Evolutionary conservation across 1,139 yeast species (phyloP), one percentile per base, ranked within the genome.

Genomic region (Hansenula sp.): DNA sequence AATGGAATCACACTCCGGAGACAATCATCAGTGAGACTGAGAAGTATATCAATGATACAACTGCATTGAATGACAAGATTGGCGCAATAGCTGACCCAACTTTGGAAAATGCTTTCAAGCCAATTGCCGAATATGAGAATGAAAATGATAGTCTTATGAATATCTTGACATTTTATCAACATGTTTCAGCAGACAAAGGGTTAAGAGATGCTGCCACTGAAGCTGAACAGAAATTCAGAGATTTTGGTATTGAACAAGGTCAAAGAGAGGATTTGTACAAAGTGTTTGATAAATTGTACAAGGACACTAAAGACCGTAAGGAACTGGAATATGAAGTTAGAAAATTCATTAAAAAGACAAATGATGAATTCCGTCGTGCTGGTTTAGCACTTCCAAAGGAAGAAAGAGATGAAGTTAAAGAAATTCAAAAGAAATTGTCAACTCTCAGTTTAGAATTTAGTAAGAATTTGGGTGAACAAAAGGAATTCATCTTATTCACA

Each of bases 381-480:
- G 95, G 95, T 34, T 68, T 87, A 47, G 81, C 73, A 20, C 64
- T 84, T 48, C 71, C 83, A 10, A 59, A 66, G 41, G 81, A 73
- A 25, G 62, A 70, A 38, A 70, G 89, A 46, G 72, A 76, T 13
- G 59, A 73, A 50, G 74, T 84, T 37, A 77, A 77, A 51, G 72
- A 68, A 16, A 64, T 84, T 42, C 75, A 79, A 50, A 77, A 79
- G 55, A 72, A 75, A 55, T 66, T 86, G 40, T 72, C 83, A n/a
- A 68, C 66, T 35, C 64, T 82, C 47, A 63, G 77, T 10, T 67
- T 82, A 34, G 69, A 76, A 51, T 87, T 77, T 57, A 62, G 77
- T 32, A 79, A 78, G 52, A 82, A 82, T 53, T 63, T 80, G 46
- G 87, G 85, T 45, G 94, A 84, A 57, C 89, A 85, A 54, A 73